Conservation (phyloP, 2,329 filamentous ascomycete species). For the Cephalotrichum gorgonifer region DNA sequence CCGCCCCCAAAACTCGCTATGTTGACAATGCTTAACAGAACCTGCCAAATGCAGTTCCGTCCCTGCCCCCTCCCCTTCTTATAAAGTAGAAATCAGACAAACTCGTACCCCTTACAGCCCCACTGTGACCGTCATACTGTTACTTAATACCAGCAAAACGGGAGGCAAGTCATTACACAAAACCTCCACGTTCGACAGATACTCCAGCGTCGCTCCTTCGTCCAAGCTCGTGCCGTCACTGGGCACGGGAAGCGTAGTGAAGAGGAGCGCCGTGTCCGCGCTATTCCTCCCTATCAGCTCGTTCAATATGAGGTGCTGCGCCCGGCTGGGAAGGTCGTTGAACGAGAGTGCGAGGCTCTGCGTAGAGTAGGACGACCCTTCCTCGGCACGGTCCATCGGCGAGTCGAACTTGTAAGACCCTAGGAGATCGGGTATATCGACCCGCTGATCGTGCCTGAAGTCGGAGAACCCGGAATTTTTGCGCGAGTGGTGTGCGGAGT, state of each 20-base stretch:
- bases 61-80: background rate
- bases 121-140: conserved; percentile 82
- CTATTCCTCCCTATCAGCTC: conserved; percentile 67
- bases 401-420: conserved; percentile 22
- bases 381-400: conserved; percentile 14
- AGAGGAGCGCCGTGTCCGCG: conserved; percentile 61
- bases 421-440: conserved; percentile 33
- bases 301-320: conserved; percentile 79
- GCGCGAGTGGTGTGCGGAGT: conserved; percentile 23
- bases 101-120: conserved; percentile 38
- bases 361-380: conserved; percentile 39
- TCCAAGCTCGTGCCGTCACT: conserved; percentile 64
- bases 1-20: background rate
- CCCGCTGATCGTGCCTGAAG: conserved; percentile 20
- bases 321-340: conserved; percentile 75
- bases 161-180: conserved; percentile 69
- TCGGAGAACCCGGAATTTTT: conserved; percentile 24
- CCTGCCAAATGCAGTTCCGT: background rate
- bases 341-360: conserved; percentile 65
- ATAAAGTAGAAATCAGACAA: background rate
- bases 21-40: background rate
- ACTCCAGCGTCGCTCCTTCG: conserved; percentile 60
- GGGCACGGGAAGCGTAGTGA: conserved; percentile 77
- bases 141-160: conserved; percentile 69
- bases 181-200: conserved; percentile 69